Evolutionary conservation across 2,329 filamentous ascomycete genomes (phyloP).

Genomic region (Cladophialophora exuberans): DNA sequence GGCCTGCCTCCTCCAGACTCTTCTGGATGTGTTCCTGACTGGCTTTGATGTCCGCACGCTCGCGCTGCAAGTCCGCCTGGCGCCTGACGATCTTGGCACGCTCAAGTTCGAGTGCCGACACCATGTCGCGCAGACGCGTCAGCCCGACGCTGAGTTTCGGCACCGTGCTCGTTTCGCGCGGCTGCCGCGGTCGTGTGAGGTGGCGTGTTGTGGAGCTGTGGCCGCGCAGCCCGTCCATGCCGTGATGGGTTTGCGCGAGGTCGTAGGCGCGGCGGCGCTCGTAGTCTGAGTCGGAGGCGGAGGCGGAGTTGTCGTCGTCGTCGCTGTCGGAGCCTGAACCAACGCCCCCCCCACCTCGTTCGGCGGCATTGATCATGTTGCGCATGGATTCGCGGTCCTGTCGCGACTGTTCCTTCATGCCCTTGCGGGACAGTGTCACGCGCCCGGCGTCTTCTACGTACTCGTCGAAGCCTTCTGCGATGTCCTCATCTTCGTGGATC

Average conservation of each 20-base stretch:
- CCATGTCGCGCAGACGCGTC: slow-evolving; percentile 27
- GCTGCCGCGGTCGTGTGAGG: slow-evolving; percentile 27
- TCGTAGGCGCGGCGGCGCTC: slow-evolving; percentile 80
- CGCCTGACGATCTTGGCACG: slow-evolving; percentile 23
- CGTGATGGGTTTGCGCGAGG: slow-evolving; percentile 79
- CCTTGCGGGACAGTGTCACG: slow-evolving; percentile 76
- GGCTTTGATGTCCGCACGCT: slow-evolving; percentile 25
- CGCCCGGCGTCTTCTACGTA: slow-evolving; percentile 79
- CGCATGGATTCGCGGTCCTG: slow-evolving; percentile 71
- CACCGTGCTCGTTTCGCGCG: slow-evolving; percentile 29
- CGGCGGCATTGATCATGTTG: slow-evolving; percentile 78
- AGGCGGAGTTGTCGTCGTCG: slow-evolving; percentile 43
- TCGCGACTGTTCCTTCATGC: slow-evolving; percentile 39
- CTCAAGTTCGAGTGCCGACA: slow-evolving; percentile 26
- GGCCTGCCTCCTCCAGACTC: slow-evolving; percentile 29
- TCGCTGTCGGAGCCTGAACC: slow-evolving; percentile 59
- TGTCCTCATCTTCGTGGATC: slow-evolving; percentile 83
- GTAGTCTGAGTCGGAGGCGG: slow-evolving; percentile 59
- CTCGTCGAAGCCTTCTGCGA: slow-evolving; percentile 90
- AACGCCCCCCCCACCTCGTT: too few relatives aligned
- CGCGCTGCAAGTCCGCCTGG: slow-evolving; percentile 22
- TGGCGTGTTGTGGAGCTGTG: slow-evolving; percentile 21
- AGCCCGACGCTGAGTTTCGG: slow-evolving; percentile 30
- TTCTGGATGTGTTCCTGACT: slow-evolving; percentile 27
- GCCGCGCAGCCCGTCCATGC: slow-evolving; percentile 69